phyloP scores from a whole-genome alignment of 2,329 filamentous ascomycete species.

The Massarina eburnea region DNA sequence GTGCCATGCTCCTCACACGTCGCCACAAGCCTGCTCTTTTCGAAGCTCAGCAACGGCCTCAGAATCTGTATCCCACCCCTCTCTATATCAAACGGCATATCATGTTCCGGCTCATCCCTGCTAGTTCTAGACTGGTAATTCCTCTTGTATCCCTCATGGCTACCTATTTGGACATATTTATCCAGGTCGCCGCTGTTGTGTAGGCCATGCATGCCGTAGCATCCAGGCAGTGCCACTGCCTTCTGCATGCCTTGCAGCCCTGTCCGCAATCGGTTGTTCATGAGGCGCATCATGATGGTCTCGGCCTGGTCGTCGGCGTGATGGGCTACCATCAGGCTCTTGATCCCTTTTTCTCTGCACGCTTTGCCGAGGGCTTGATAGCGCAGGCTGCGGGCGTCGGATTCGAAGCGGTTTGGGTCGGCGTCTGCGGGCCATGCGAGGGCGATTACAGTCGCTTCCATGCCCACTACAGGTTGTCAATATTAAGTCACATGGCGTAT shows the following conservation, averaged over 20 bases:
- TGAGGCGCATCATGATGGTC: conserved; percentile 78
- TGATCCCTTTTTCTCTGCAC: conserved; percentile 57
- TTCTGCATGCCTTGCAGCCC: conserved; percentile 71
- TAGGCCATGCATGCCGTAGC: conserved; percentile 71
- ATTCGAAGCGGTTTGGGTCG: conserved; percentile 69
- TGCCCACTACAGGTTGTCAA: conserved; percentile 27
- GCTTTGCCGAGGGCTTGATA: conserved; percentile 69
- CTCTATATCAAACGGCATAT: conserved; percentile 51
- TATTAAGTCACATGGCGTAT: background rate
- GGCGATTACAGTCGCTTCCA: conserved; percentile 35
- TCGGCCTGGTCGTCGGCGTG: conserved; percentile 91
- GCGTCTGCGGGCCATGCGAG: conserved; percentile 43
- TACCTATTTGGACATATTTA: background rate
- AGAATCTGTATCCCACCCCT: conserved; percentile 67
- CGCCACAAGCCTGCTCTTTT: conserved; percentile 71
- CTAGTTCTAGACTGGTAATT: background rate
- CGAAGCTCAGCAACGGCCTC: conserved; percentile 69
- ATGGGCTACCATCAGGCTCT: conserved; percentile 75
- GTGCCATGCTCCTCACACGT: conserved; percentile 71
- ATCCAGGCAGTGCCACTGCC: conserved; percentile 77
- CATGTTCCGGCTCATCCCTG: background rate
- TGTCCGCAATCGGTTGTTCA: conserved; percentile 66
- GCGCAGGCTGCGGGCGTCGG: conserved; percentile 69
- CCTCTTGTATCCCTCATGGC: background rate
- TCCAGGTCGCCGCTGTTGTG: conserved; percentile 46